Conservation (phyloP, 1,284 basidiomycete genomes). For the Leccinum pallidistipes region DNA sequence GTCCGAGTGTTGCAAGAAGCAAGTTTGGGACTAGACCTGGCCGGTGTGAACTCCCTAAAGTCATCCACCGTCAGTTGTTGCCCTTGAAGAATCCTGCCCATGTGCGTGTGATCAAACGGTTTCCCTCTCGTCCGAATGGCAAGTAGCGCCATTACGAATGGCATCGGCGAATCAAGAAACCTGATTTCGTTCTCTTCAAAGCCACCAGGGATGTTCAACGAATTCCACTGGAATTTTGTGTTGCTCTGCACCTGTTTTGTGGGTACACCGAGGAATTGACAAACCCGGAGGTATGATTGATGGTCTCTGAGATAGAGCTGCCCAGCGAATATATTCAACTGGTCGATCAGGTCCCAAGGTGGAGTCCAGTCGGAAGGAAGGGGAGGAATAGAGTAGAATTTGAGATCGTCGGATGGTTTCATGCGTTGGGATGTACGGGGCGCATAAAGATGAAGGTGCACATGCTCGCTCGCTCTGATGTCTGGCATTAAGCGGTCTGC, state of each 20-base stretch:
- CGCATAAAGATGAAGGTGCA: not conserved
- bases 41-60: too few species aligned
- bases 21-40: too few species aligned
- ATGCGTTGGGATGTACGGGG: not conserved
- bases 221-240: not conserved
- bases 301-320: not conserved
- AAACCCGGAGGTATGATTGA: not conserved
- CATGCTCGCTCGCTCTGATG: not conserved
- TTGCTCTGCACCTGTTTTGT: not conserved
- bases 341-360: not conserved
- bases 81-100: not conserved
- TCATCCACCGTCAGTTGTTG: too few species aligned
- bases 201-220: not conserved
- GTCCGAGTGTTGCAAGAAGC: too few species aligned
- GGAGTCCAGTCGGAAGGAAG: not conserved
- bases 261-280: not conserved
- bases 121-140: not conserved
- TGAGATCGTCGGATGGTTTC: not conserved
- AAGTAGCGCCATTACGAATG: not conserved
- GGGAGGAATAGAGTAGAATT: not conserved
- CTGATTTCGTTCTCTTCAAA: not conserved
- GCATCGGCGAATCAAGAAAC: not conserved
- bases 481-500: not conserved
- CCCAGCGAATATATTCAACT: not conserved
- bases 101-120: not conserved